Percentiles rank a stretch among this genome's conserved stretches.
These are phyloP conservation scores for Kurtzmaniella quercitrusa DNA, from an alignment of 1,139 yeast genomes.

Conservation along the genomic window DNA sequence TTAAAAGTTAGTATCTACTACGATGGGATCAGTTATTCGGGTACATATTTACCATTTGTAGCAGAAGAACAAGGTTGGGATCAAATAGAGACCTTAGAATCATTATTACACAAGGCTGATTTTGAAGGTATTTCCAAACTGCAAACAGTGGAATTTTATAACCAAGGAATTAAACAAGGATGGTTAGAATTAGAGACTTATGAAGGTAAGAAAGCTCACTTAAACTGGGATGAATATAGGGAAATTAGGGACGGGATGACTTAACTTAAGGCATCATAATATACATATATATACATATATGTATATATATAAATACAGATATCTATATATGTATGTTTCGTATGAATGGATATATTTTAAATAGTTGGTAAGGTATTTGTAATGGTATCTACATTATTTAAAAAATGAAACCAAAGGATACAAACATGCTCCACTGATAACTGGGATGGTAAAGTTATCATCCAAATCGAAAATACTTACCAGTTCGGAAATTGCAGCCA, in stretches of 20 bases:
- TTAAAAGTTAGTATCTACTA: constrained; percentile 51
- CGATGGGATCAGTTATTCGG: constrained; percentile 40
- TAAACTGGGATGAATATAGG: constrained; percentile 25
- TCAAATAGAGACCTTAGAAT: constrained; percentile 61
- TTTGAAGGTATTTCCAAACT: constrained; percentile 16
- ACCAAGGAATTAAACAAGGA: constrained; percentile 28
- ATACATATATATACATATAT: too few relatives aligned
- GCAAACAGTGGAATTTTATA: constrained; percentile 22
- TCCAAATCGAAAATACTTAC: constrained; percentile 14
- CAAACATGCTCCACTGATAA: constrained; percentile 13
- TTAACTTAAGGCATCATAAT: too few relatives aligned
- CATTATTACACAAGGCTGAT: constrained; percentile 72
- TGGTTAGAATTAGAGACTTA: constrained; percentile 34
- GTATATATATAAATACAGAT: neutral
- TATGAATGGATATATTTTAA: neutral
- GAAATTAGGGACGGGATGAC: constrained; percentile 12
- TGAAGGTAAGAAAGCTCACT: constrained; percentile 32
- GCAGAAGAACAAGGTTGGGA: constrained; percentile 90
- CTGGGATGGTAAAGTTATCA: constrained; percentile 21
- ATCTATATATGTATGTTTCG: neutral
- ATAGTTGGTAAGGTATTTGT: neutral
- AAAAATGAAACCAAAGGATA: constrained; percentile 3
- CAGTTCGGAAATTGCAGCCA: constrained; percentile 16
- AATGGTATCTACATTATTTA: too few relatives aligned
- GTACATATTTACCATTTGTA: constrained; percentile 89